These are phyloP conservation scores for Paecilomyces formosus DNA, from an alignment of 2,329 filamentous ascomycete genomes.

Conservation along the genomic window DNA sequence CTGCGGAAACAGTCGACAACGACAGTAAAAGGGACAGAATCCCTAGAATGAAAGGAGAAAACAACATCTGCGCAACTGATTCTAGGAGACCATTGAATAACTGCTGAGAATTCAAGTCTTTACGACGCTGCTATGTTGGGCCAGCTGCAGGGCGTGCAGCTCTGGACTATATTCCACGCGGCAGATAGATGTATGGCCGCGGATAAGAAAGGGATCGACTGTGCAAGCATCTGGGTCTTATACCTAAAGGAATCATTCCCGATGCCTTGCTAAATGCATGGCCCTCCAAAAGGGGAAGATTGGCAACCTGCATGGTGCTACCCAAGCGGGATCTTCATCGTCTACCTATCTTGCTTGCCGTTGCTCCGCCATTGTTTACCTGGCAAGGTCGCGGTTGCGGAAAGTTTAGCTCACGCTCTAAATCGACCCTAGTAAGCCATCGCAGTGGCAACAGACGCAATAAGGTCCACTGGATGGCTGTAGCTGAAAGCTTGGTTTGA, in stretches of 20 bases:
- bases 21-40: slow-evolving; percentile 8
- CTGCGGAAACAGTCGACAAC: neutral
- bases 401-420: neutral
- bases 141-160: neutral
- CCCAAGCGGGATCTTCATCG: neutral
- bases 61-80: slow-evolving; percentile 4
- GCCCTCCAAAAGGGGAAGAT: neutral
- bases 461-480: neutral
- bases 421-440: neutral
- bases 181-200: neutral
- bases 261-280: neutral
- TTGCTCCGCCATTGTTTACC: neutral
- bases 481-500: neutral
- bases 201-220: neutral
- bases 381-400: neutral
- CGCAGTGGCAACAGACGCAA: neutral
- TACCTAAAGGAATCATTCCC: neutral
- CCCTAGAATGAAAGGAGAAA: slow-evolving; percentile 2
- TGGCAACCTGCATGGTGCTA: neutral
- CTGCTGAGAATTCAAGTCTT: neutral
- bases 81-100: neutral
- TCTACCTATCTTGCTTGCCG: neutral
- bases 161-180: neutral
- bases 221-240: neutral
- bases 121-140: neutral